Evolutionary conservation across 331 rosid species (phyloP), one percentile per base, ranked within the genome.

Genomic region (Quercus phellos): DNA sequence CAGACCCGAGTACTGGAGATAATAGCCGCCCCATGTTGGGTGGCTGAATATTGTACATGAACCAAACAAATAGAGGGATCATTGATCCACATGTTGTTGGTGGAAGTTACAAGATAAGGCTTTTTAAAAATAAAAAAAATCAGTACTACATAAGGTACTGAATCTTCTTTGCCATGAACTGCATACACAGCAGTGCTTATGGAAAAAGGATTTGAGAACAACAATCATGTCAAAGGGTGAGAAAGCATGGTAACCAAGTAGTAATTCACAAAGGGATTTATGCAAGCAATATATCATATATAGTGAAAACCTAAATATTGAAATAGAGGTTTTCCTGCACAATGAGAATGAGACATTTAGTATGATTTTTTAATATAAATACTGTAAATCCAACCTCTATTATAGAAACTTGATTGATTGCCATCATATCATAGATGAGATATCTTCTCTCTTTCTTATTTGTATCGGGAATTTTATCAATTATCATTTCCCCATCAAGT

Each of bases 401-500:
- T 51, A 94, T 72, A 59, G 98, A 77, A 56, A 79, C 74, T 3
- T 80, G 82, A 78, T 94, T 94, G 55, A 89, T 77, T 30, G 92
- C 94, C 87, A 94, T 94, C 86, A 94, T 56, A 80, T 94, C 98
- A 90, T 94, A 94, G 71, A 94, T 94, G 38, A 94, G 97, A 79
- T 94, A 94, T 92, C 98, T 89, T 82, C 98, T 87, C 87, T 92
- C 98, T 80, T 94, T 94, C 88, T 88, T 94, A 75, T 70, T 79
- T 43, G 98, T 88, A 82, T 89, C 94, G 10, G 98, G 98, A 84
- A 94, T 66, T 9, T 88, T 92, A 77, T 94, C 98, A 75, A 94
- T 92, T 75, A 94, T 80, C 98, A 94, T 94, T 89, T 94, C 98
- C 80, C 98, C 98, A 82, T 94, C 98, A 80, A 94, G 96, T 77